Evolutionary conservation across 2,329 filamentous ascomycete species (phyloP).

Genomic region (Colletotrichum camelliae): DNA sequence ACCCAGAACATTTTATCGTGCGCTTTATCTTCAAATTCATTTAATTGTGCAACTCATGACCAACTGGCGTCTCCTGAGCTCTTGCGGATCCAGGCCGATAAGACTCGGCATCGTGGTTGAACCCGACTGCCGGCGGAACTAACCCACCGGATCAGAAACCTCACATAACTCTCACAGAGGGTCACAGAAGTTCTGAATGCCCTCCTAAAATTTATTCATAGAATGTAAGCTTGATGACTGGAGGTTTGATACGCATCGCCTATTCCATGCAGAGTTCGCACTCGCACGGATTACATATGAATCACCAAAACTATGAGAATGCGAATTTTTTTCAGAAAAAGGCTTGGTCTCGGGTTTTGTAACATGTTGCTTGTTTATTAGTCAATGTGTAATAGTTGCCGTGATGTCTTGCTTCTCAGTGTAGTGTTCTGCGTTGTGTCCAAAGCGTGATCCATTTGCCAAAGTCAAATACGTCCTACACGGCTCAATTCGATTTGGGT

Average conservation of each 20-base stretch:
- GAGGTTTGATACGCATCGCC: background rate
- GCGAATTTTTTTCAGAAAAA: background rate
- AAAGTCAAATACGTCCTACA: background rate
- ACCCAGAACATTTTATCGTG: rapidly evolving
- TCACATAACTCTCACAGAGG: background rate
- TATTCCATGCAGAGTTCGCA: background rate
- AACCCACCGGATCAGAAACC: background rate
- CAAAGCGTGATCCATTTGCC: background rate
- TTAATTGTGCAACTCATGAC: background rate
- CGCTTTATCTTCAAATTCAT: background rate
- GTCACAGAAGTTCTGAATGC: background rate
- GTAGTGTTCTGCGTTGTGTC: background rate
- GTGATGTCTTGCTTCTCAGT: background rate
- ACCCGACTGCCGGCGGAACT: background rate
- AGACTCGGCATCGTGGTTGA: background rate
- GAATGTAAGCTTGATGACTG: background rate
- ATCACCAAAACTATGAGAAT: background rate
- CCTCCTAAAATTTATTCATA: background rate
- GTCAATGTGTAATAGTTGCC: background rate
- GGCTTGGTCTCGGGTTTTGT: background rate
- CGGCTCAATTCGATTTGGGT: background rate
- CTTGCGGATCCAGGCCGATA: background rate
- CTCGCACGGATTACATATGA: background rate
- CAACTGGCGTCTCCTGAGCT: background rate
- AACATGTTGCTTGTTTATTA: background rate